Base-by-base conservation (phyloP, 305 asterid species). In the Solanum hybrid region DNA sequence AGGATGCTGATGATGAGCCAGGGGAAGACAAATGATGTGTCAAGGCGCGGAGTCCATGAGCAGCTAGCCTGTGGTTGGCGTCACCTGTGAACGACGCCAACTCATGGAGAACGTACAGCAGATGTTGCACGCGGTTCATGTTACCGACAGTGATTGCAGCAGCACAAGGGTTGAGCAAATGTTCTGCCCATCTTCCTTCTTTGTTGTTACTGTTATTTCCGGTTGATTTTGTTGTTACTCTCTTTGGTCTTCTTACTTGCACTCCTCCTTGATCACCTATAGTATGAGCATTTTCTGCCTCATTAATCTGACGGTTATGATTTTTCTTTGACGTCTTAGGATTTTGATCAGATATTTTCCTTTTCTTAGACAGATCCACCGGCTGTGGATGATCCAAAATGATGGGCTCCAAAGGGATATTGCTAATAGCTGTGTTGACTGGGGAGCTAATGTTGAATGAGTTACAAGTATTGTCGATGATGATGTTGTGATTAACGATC, bases 101-200 rank as follows among this genome's bases (percentile, higher is more conserved):
- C 76, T 96, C 98, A 3, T 93, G 93, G 46, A 96, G 93, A 36
- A 95, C 98, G 20, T 91, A 96, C 89, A 96, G 88, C 86, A 96
- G 93, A 91, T 96, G 99, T 88, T 95, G 99, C 85, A 95, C 96
- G 0, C 98, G 93, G 26, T 95, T 94, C 1, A 91, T 92, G 79
- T 96, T 95, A 40, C 95, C 90, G 22, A 94, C 93, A 7, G 95
- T 84, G 85, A 96, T 92, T 22, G 98, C 99, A 1, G 96, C 95
- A 20, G 99, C 98, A 82, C 99, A 96, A 2, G 98, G 98, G 89
- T 96, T 95, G 89, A 96, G 98, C 91, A 96, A 92, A 92, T 96
- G 99, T 85, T 96, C 98, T 5, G 99, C 98, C 98, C 99, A 96
- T 91, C 98, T 91, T 72, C 97, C 97, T 22, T 96, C 98, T 91